Evolutionary conservation across 768 basidiomycete genomes (phyloP), one percentile per base, ranked within the genome.

Genomic region (Hericium alpestre): DNA sequence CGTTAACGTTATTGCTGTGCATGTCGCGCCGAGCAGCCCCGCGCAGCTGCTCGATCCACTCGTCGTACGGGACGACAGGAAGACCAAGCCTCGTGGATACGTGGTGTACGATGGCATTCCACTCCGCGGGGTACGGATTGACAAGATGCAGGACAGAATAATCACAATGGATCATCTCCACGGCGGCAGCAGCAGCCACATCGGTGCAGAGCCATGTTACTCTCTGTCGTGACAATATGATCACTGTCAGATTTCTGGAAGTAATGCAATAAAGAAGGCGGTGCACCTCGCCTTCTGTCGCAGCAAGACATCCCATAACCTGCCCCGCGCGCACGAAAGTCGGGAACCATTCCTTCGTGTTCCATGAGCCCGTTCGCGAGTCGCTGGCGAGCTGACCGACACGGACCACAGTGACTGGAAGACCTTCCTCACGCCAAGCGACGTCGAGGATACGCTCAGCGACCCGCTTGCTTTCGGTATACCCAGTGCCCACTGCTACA

Each of bases 171-270:
- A 51, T 51, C 49, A 62, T 62, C 8, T 62, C 60, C 15, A 54
- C 9, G 9, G 55, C 16, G 3, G 53, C 61, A n/a, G 43, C n/a
- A 13, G 61, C 61, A 2, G 56, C 61, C 22, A 61, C 47, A 40
- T 62, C 59, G 10, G 53, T 39, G 9, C 56, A 51, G 20, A 62
- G 23, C 61, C 61, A 62, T 15, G 56, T 61, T 20, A 54, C 20
- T 27, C 20, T 59, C 40, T 59, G 9, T 32, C 8, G 49, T 7
- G 16, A 9, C 2, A n/a, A 8, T n/a, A 18, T 49, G 23, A 27
- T 48, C 40, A 22, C 13, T 18, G 4, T n/a, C 25, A 13, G 6
- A n/a, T 41, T 5, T 2, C 41, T 10, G 22, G 5, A 27, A 46
- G 41, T 10, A 11, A 32, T 32, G 27, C 6, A 32, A 32, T 32